These are phyloP conservation scores for Heritiera fomes DNA, from an alignment of 345 rosid genomes.

Conservation along the genomic window DNA sequence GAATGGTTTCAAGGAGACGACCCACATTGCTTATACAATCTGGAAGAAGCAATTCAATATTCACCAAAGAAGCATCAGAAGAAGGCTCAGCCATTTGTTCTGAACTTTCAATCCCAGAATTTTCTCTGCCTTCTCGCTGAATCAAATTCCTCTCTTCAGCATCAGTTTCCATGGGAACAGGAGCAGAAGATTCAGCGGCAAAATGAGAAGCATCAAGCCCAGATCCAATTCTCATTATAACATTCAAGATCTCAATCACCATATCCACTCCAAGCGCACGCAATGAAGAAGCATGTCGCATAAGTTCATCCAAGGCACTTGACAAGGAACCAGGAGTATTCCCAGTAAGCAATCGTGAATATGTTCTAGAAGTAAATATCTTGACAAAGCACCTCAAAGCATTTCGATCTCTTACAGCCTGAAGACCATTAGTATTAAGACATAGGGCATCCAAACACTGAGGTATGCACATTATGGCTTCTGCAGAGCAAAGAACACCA, in stretches of 20 bases:
- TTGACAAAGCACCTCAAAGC: slow-evolving; percentile 90
- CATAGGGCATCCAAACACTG: slow-evolving; percentile 97
- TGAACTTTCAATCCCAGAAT: slow-evolving; percentile 45
- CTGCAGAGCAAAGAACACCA: slow-evolving; percentile 84
- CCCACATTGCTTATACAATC: slow-evolving; percentile 80
- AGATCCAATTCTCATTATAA: slow-evolving; percentile 63
- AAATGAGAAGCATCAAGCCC: slow-evolving; percentile 51
- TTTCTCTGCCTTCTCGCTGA: slow-evolving; percentile 40
- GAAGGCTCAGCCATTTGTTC: slow-evolving; percentile 56
- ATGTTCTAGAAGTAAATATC: slow-evolving; percentile 79
- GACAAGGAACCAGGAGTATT: slow-evolving; percentile 83
- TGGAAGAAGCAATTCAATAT: slow-evolving; percentile 71
- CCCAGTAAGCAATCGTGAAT: slow-evolving; percentile 77
- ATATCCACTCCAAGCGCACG: slow-evolving; percentile 88
- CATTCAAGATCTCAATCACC: slow-evolving; percentile 79
- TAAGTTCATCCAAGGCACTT: slow-evolving; percentile 88
- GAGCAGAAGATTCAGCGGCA: slow-evolving; percentile 48
- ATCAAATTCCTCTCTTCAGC: slow-evolving; percentile 52
- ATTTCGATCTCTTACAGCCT: slow-evolving; percentile 83
- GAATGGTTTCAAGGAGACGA: slow-evolving; percentile 89
- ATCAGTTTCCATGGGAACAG: slow-evolving; percentile 93
- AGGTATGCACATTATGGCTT: slow-evolving; percentile 94
- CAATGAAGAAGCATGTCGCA: slow-evolving; percentile 89
- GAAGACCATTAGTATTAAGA: slow-evolving; percentile 83
- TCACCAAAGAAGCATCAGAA: slow-evolving; percentile 53